These are phyloP conservation scores for Euphorbia tirucalli DNA, from an alignment of 345 rosid species.

Conservation along the genomic window DNA sequence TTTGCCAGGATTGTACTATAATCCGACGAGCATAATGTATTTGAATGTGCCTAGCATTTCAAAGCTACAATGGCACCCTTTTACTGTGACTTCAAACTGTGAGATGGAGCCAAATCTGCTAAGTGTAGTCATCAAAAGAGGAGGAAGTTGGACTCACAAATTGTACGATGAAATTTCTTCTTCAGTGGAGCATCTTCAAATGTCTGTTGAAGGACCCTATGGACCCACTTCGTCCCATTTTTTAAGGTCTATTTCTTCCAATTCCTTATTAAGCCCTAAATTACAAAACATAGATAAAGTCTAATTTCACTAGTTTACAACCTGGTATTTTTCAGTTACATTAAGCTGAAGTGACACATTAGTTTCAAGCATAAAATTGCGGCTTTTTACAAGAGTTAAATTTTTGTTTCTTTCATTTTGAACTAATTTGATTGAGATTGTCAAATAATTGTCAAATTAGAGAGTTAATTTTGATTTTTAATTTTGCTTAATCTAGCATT, in stretches of 20 bases:
- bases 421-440: no score
- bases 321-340: no score
- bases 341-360: no score
- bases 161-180: slow-evolving; percentile 13
- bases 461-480: no score
- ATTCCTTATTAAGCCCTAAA: not conserved
- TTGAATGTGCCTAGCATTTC: slow-evolving; percentile 21
- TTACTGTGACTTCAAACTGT: slow-evolving; percentile 24
- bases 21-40: slow-evolving; percentile 25
- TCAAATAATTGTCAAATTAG: no score
- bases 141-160: slow-evolving; percentile 28
- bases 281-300: no score
- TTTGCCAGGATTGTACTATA: slow-evolving; percentile 23
- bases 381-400: no score
- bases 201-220: slow-evolving; percentile 32
- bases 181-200: slow-evolving; percentile 11
- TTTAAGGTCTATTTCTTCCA: slow-evolving; percentile 15
- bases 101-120: slow-evolving; percentile 15
- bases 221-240: slow-evolving; percentile 30
- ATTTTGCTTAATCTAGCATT: not conserved
- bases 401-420: no score
- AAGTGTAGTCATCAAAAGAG: slow-evolving; percentile 5
- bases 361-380: no score
- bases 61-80: slow-evolving; percentile 33
- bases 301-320: no score